phyloP scores from a whole-genome alignment of 306 rosid genomes.

The Quercus agrifolia region DNA sequence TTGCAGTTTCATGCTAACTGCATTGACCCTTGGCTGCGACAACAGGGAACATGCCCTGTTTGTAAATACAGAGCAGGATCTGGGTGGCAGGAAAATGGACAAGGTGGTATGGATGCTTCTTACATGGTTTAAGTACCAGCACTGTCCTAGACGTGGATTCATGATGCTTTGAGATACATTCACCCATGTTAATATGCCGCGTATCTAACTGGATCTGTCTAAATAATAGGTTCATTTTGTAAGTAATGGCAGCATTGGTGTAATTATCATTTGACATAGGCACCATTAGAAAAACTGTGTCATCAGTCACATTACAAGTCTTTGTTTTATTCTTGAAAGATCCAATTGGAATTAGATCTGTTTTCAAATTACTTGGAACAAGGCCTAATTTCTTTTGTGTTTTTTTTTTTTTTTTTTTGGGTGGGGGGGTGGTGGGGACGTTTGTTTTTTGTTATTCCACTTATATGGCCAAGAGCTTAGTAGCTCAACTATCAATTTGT shows the following conservation, averaged over 20 bases:
- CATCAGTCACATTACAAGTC: background rate
- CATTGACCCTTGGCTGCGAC: slow-evolving; percentile 95
- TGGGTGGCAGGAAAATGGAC: slow-evolving; percentile 64
- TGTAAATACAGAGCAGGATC: slow-evolving; percentile 83
- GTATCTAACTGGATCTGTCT: background rate
- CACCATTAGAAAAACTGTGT: slow-evolving; percentile 18
- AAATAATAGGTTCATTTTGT: background rate
- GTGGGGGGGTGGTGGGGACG: background rate
- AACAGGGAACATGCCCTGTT: slow-evolving; percentile 94
- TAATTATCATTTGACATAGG: slow-evolving; percentile 42
- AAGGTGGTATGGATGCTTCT: slow-evolving; percentile 47
- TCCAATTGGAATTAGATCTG: background rate
- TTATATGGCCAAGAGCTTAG: too few species aligned
- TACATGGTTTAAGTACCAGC: slow-evolving; percentile 56
- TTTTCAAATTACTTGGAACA: background rate
- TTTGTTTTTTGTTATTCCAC: too few species aligned
- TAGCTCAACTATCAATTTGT: too few species aligned
- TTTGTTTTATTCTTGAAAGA: background rate
- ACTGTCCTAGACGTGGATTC: slow-evolving; percentile 7
- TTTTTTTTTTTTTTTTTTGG: background rate
- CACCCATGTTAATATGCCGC: background rate
- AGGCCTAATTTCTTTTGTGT: background rate
- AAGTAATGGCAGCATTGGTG: slow-evolving; percentile 23
- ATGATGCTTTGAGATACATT: background rate
- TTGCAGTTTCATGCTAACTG: slow-evolving; percentile 83